phyloP scores from a whole-genome alignment of 257 asterid genomes.

The Linaria vulgaris region DNA sequence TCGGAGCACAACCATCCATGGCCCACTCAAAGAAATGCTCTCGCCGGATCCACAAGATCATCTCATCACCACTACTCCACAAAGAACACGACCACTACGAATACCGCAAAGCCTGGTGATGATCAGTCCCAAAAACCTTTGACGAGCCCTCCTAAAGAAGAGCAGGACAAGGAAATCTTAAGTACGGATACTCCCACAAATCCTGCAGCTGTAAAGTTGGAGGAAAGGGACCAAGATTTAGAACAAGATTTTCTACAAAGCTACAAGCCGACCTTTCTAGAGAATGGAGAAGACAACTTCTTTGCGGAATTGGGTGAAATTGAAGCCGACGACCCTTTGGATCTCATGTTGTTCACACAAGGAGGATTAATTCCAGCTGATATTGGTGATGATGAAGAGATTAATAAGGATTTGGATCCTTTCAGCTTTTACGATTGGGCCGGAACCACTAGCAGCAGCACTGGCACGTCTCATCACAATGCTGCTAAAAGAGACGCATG shows the following conservation, averaged over 20 bases:
- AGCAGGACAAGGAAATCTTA: constrained; percentile 25
- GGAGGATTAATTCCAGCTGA: constrained; percentile 33
- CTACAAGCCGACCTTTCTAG: constrained; percentile 59
- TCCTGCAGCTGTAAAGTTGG: constrained; percentile 59
- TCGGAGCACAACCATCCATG: constrained; percentile 96
- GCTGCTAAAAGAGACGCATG: too few species aligned
- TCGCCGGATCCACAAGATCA: constrained; percentile 82
- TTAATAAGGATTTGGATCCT: constrained; percentile 39
- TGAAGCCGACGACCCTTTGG: constrained; percentile 60
- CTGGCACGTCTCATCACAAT: too few species aligned
- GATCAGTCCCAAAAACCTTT: constrained; percentile 23
- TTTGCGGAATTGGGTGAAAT: constrained; percentile 77
- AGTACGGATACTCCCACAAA: neutral
- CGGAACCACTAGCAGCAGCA: neutral
- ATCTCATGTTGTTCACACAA: constrained; percentile 45
- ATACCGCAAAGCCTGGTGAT: constrained; percentile 23
- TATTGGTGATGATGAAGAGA: constrained; percentile 24
- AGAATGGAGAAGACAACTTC: constrained; percentile 56
- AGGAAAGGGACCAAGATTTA: constrained; percentile 28
- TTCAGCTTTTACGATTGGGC: constrained; percentile 69
- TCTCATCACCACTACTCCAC: constrained; percentile 35
- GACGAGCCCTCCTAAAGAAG: constrained; percentile 29
- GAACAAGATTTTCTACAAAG: constrained; percentile 38
- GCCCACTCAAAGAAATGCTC: constrained; percentile 95
- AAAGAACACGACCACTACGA: constrained; percentile 30